Evolutionary conservation across 1,284 basidiomycete species (phyloP).

Genomic region (Rhodotorula sp.): DNA sequence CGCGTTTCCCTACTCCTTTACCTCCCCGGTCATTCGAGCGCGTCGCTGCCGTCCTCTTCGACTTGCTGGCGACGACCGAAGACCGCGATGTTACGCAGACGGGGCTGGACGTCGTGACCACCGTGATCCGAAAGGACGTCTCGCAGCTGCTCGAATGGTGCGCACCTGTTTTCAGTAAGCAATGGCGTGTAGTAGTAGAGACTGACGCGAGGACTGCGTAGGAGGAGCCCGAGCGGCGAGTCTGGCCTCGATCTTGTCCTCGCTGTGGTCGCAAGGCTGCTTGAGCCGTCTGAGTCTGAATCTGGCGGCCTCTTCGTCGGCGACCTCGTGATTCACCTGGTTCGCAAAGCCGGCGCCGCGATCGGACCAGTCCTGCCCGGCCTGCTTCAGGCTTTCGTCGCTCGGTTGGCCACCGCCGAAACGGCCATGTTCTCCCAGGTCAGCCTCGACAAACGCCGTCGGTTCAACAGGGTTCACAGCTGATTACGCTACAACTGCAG

Average conservation of each 20-base stretch:
- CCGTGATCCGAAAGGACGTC: constrained; percentile 81
- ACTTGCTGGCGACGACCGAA: constrained; percentile 64
- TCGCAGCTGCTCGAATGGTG: constrained; percentile 69
- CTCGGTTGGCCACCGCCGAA: constrained; percentile 74
- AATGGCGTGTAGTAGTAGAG: fast-evolving
- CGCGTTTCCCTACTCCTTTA: constrained; percentile 63
- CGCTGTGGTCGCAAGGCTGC: constrained; percentile 68
- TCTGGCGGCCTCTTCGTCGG: constrained; percentile 88
- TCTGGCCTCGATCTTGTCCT: constrained; percentile 73
- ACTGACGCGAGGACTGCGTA: constrained; percentile 16
- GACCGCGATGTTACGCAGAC: constrained; percentile 83
- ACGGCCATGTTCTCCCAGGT: constrained; percentile 86
- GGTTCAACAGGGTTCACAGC: too few species aligned
- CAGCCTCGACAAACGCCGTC: neutral
- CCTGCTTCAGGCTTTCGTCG: constrained; percentile 76
- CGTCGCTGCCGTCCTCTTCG: constrained; percentile 71
- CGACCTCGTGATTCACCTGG: constrained; percentile 86
- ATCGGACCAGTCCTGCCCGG: constrained; percentile 79
- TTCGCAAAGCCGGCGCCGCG: constrained; percentile 73
- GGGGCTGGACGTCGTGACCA: constrained; percentile 75
- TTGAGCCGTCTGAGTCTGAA: constrained; percentile 63
- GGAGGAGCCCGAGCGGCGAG: constrained; percentile 61
- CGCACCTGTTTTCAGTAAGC: neutral
- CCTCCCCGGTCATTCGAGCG: constrained; percentile 72
- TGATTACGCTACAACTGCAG: constrained; percentile 48